phyloP scores from a whole-genome alignment of 2,329 filamentous ascomycete genomes.

The Sporothrix euskadiensis region DNA sequence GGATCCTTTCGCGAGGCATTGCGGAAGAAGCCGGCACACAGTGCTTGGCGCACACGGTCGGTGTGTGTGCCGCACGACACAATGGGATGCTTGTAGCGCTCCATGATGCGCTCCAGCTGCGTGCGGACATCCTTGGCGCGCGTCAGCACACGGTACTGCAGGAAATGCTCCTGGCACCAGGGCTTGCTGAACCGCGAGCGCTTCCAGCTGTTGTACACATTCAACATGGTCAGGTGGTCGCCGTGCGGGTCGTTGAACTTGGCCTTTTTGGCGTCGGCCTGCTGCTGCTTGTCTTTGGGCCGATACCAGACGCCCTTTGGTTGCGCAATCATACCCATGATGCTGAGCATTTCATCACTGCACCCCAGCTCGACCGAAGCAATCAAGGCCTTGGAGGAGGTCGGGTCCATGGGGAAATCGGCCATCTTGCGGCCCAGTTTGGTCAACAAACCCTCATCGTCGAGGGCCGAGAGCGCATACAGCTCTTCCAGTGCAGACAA shows the following conservation, averaged over 20 bases:
- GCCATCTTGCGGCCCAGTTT: constrained; percentile 95
- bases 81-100: constrained; percentile 80
- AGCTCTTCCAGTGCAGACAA: constrained; percentile 92
- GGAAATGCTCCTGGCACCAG: constrained; percentile 98
- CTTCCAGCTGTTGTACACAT: constrained; percentile 98
- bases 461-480: constrained; percentile 85
- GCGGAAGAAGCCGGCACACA: constrained; percentile 94
- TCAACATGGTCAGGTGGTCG: constrained; percentile 91
- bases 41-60: constrained; percentile 78
- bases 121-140: constrained; percentile 90
- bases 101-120: constrained; percentile 91
- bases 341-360: constrained; percentile 89
- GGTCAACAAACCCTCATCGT: constrained; percentile 92
- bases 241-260: constrained; percentile 96
- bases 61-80: constrained; percentile 86
- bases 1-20: constrained; percentile 94
- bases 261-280: constrained; percentile 95
- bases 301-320: constrained; percentile 82
- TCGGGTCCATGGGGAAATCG: constrained; percentile 96
- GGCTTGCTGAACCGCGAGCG: constrained; percentile 75
- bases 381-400: constrained; percentile 86
- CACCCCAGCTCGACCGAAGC: constrained; percentile 79
- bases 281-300: constrained; percentile 93
- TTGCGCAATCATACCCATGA: constrained; percentile 91
- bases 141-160: constrained; percentile 85